Conservation (phyloP, 1,284 basidiomycete genomes). For the Boletus semigastroideus region DNA sequence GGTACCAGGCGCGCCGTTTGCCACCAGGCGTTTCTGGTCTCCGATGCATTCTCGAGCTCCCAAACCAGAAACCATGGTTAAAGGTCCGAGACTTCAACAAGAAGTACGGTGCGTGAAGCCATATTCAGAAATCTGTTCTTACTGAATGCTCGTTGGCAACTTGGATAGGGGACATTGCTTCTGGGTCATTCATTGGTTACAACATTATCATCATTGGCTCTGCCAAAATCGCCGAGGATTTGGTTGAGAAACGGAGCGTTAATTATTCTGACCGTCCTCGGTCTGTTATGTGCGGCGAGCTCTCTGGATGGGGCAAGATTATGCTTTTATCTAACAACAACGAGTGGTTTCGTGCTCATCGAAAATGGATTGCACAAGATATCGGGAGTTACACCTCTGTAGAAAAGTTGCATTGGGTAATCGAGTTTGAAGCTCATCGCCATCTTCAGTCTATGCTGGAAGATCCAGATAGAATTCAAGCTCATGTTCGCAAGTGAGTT, state of each 20-base stretch:
- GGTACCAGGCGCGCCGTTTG: constrained; percentile 4
- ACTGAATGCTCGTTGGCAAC: too few relatives aligned
- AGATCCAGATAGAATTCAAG: neutral
- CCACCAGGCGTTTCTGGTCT: constrained; percentile 20
- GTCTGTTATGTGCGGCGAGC: constrained; percentile 23
- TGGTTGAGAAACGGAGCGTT: constrained; percentile 18
- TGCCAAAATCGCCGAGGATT: constrained; percentile 14
- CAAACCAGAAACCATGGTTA: constrained; percentile 9
- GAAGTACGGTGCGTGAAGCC: constrained; percentile 7
- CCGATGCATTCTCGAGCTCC: constrained; percentile 11
- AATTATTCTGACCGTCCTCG: constrained; percentile 21
- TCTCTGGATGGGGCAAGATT: constrained; percentile 29
- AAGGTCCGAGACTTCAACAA: constrained; percentile 13
- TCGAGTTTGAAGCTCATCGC: constrained; percentile 19
- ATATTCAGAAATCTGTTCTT: too few relatives aligned
- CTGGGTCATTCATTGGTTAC: constrained; percentile 6
- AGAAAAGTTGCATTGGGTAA: constrained; percentile 10
- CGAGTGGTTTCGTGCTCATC: constrained; percentile 19
- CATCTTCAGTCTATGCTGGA: constrained; percentile 5
- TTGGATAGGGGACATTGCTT: constrained; percentile 12
- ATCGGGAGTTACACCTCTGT: constrained; percentile 21
- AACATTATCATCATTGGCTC: constrained; percentile 13
- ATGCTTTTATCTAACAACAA: constrained; percentile 24
- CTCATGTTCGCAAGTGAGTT: constrained; percentile 18
- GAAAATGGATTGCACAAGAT: constrained; percentile 29